phyloP scores from a whole-genome alignment of 192 early-diverging fungal genomes.

The Rhizophagus clarus region DNA sequence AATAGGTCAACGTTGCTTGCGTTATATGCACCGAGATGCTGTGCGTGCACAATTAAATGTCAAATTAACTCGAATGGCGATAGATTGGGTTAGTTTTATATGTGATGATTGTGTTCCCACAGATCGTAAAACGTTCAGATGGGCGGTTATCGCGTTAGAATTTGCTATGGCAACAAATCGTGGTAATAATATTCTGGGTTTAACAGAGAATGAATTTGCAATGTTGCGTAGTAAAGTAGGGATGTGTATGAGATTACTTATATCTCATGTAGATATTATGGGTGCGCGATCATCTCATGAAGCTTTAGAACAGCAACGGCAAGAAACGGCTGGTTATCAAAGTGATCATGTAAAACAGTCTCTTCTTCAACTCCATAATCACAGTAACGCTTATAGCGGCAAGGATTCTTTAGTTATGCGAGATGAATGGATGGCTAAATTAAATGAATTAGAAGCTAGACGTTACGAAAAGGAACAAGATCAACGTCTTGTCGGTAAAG shows the following conservation, averaged over 20 bases:
- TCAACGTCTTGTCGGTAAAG: constrained; percentile 70
- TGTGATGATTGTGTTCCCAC: constrained; percentile 79
- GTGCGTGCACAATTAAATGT: constrained; percentile 63
- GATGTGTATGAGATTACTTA: constrained; percentile 76
- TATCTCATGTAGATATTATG: constrained; percentile 81
- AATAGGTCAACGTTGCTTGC: constrained; percentile 60
- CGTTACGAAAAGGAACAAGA: constrained; percentile 46
- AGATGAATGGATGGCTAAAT: constrained; percentile 51
- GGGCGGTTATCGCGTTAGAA: constrained; percentile 84
- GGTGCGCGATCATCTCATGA: constrained; percentile 59
- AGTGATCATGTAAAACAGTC: not conserved
- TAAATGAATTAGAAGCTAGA: constrained; percentile 59
- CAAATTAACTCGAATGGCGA: constrained; percentile 70
- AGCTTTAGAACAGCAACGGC: constrained; percentile 36
- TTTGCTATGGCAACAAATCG: constrained; percentile 79
- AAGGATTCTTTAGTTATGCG: constrained; percentile 32
- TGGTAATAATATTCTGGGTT: constrained; percentile 67
- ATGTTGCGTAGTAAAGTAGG: constrained; percentile 72
- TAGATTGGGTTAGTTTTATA: constrained; percentile 90
- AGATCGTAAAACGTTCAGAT: constrained; percentile 79
- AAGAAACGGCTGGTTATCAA: constrained; percentile 34
- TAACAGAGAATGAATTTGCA: constrained; percentile 72
- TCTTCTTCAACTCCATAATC: not conserved
- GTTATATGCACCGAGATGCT: constrained; percentile 39
- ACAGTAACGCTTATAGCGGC: constrained; percentile 33